A percentile compares a stretch with the other conserved stretches of the same genome.
Evolutionary conservation across 2,329 filamentous ascomycete species (phyloP).

Genomic region (Paecilomyces formosus): DNA sequence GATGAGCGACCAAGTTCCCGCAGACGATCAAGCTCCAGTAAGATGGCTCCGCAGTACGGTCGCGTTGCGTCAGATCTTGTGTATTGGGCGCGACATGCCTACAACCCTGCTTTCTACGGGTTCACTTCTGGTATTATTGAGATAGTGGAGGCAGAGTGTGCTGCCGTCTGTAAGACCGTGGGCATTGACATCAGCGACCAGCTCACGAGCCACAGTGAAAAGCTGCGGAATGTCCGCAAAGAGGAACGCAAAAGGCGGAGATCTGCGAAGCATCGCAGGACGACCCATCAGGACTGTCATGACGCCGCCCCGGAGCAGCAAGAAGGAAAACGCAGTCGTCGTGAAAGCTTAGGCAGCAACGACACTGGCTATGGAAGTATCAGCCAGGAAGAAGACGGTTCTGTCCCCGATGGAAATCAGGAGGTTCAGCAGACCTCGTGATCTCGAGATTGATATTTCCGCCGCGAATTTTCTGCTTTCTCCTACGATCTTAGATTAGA

Average conservation of each 20-base stretch:
- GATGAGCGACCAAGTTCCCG: not conserved
- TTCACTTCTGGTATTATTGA: slow-evolving; percentile 30
- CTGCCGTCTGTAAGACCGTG: slow-evolving; percentile 24
- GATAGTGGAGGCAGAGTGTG: slow-evolving; percentile 32
- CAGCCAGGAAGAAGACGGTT: slow-evolving; percentile 10
- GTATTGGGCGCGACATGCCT: slow-evolving; percentile 38
- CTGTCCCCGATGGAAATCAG: not conserved
- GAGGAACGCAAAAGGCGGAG: slow-evolving; percentile 11
- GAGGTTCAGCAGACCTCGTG: not conserved
- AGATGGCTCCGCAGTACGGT: slow-evolving; percentile 25
- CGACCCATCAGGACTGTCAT: slow-evolving; percentile 9
- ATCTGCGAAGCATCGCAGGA: slow-evolving; percentile 10
- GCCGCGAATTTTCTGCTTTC: not conserved
- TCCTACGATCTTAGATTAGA: not conserved
- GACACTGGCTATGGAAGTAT: slow-evolving; percentile 34
- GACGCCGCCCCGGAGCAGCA: not conserved
- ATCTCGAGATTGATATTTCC: not conserved
- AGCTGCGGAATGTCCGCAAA: slow-evolving; percentile 13
- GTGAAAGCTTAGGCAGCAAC: slow-evolving; percentile 27
- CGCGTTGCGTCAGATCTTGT: slow-evolving; percentile 34
- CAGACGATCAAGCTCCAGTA: slow-evolving; percentile 9
- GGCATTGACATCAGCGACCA: slow-evolving; percentile 25
- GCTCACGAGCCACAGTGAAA: slow-evolving; percentile 14
- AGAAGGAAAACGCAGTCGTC: slow-evolving; percentile 8
- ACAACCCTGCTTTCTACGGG: slow-evolving; percentile 36